phyloP scores from a whole-genome alignment of 495 filamentous ascomycete species.

The Aspergillus egyptiacus region DNA sequence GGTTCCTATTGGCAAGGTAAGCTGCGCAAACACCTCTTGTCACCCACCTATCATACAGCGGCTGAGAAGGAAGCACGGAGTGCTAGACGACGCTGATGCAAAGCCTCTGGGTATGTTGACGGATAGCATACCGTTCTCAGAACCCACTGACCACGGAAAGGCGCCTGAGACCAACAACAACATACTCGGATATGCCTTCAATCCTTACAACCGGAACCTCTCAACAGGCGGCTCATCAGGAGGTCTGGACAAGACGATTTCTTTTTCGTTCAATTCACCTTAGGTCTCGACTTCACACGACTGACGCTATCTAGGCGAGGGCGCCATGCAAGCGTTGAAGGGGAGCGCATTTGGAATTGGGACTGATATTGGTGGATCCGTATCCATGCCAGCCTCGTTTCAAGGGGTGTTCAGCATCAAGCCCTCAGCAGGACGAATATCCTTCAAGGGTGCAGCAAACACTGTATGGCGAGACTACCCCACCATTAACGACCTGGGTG shows the following conservation, averaged over 20 bases:
- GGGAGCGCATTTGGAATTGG: slow-evolving; percentile 9
- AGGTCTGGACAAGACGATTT: neutral
- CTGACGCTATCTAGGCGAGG: slow-evolving; percentile 5
- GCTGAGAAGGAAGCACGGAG: slow-evolving; percentile 7
- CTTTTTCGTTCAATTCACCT: neutral
- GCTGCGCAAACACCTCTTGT: neutral
- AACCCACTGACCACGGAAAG: neutral
- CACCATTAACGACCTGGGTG: neutral
- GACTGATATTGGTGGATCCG: slow-evolving; percentile 7
- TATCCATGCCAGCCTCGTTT: slow-evolving; percentile 6
- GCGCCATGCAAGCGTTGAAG: slow-evolving; percentile 6
- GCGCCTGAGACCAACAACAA: slow-evolving; percentile 9
- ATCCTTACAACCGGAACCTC: slow-evolving; percentile 6
- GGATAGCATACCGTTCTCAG: neutral
- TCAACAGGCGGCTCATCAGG: slow-evolving; percentile 9
- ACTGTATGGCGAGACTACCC: slow-evolving; percentile 1
- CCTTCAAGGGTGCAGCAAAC: slow-evolving; percentile 9
- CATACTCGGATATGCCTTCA: slow-evolving; percentile 10
- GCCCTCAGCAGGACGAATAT: slow-evolving; percentile 6
- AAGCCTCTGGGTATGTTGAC: slow-evolving; percentile 6
- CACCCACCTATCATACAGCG: neutral
- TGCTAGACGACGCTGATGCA: slow-evolving; percentile 7
- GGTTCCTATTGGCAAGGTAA: slow-evolving; percentile 10
- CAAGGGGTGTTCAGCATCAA: slow-evolving; percentile 8
- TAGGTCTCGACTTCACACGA: neutral